These are phyloP conservation scores for Bryoerythrophyllum caledonicum DNA, from an alignment of 225 moss, liverwort and hornwort genomes.

Conservation along the genomic window DNA sequence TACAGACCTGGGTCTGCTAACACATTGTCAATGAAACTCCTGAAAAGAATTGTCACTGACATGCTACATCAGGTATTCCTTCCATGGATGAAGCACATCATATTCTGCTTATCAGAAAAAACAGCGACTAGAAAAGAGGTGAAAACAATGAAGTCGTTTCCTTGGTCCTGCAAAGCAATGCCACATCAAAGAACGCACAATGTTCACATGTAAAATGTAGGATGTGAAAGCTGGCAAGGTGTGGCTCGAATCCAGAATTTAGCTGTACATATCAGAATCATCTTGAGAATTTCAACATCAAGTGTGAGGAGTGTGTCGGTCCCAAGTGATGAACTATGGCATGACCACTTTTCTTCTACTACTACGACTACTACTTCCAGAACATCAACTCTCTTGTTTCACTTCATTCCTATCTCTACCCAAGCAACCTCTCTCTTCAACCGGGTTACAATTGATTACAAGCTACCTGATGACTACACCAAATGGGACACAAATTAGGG, in stretches of 20 bases:
- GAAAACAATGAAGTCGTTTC: no score
- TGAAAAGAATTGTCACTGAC: neutral
- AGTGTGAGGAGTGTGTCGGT: neutral
- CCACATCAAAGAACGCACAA: neutral
- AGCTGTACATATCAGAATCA: neutral
- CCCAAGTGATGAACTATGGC: slow-evolving; percentile 14
- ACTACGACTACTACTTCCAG: neutral
- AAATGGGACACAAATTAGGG: neutral
- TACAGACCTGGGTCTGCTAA: neutral
- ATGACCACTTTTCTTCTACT: slow-evolving; percentile 27
- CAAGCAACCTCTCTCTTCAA: neutral
- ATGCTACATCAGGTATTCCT: neutral
- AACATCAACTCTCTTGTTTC: neutral
- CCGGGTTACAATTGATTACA: neutral
- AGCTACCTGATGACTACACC: neutral
- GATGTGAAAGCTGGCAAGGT: neutral
- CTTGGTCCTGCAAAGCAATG: neutral
- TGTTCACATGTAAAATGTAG: neutral
- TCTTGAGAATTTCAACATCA: neutral
- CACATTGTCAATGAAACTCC: neutral
- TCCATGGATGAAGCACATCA: neutral
- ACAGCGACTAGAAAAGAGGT: neutral
- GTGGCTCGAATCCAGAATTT: neutral
- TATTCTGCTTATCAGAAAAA: neutral
- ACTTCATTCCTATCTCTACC: neutral